Percentiles rank a stretch among this genome's conserved stretches.
Conservation (phyloP, 1,284 basidiomycete species). For the Entoloma clypeatum region DNA sequence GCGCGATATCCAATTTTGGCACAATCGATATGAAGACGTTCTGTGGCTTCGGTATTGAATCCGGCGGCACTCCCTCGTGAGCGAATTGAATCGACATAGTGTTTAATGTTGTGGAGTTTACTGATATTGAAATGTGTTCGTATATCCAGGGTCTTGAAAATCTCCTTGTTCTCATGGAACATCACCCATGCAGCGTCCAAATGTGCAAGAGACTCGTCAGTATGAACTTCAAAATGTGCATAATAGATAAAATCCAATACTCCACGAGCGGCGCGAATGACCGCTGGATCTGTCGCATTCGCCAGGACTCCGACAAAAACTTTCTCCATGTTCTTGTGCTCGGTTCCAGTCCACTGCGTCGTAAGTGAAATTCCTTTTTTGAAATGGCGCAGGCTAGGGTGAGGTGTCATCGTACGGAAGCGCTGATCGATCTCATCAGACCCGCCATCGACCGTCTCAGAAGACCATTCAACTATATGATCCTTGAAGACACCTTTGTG, state of each 20-base stretch:
- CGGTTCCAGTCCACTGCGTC: too few species aligned
- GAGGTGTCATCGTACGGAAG: not conserved
- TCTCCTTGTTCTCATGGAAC: too few species aligned
- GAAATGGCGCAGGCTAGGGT: not conserved
- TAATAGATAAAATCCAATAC: not conserved
- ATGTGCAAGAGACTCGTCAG: too few species aligned
- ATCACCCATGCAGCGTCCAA: too few species aligned
- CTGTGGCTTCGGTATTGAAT: too few species aligned
- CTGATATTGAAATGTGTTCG: constrained; percentile 27
- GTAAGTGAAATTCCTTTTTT: not conserved
- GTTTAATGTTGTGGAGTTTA: too few species aligned
- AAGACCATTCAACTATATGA: not conserved
- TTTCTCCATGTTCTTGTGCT: not conserved
- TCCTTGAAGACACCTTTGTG: not conserved
- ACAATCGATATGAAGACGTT: too few species aligned
- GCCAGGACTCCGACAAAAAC: not conserved
- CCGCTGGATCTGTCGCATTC: not conserved
- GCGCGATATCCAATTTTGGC: too few species aligned
- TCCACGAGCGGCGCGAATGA: not conserved
- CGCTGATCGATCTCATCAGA: not conserved
- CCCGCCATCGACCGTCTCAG: not conserved
- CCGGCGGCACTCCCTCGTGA: too few species aligned
- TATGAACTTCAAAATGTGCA: too few species aligned
- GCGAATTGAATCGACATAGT: too few species aligned
- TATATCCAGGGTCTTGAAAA: constrained; percentile 19